Evolutionary conservation across 352 stramenopile genomes (phyloP).

Genomic region (Phytopythium vexans): DNA sequence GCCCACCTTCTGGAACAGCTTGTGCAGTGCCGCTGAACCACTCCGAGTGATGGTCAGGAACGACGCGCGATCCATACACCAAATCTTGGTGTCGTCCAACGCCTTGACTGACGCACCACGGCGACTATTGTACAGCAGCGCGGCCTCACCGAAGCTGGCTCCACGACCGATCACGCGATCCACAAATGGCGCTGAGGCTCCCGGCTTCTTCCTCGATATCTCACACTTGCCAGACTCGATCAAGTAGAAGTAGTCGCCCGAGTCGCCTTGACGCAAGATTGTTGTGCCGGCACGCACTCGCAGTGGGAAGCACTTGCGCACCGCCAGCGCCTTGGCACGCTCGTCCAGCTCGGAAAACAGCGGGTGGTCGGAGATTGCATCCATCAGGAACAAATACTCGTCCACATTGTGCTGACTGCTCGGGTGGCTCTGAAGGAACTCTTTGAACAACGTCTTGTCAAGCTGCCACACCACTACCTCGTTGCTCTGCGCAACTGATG

Average conservation of each 20-base stretch:
- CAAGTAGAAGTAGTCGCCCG: slow-evolving; percentile 86
- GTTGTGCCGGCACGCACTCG: slow-evolving; percentile 51
- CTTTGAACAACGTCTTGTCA: slow-evolving; percentile 61
- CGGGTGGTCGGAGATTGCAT: slow-evolving; percentile 64
- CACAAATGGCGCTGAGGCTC: slow-evolving; percentile 42
- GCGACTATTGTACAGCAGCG: slow-evolving; percentile 95
- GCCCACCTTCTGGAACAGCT: slow-evolving; percentile 70
- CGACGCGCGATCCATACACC: slow-evolving; percentile 89
- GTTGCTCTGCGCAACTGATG: not conserved
- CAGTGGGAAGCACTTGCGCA: slow-evolving; percentile 82
- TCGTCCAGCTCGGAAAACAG: slow-evolving; percentile 74
- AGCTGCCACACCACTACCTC: slow-evolving; percentile 73
- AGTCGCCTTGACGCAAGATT: slow-evolving; percentile 76
- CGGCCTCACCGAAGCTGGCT: slow-evolving; percentile 93
- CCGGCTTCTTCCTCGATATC: slow-evolving; percentile 68
- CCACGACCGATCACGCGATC: slow-evolving; percentile 69
- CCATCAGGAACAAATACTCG: slow-evolving; percentile 72
- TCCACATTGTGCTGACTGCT: slow-evolving; percentile 77
- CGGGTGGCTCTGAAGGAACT: slow-evolving; percentile 55
- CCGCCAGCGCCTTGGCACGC: slow-evolving; percentile 70
- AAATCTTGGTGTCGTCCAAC: slow-evolving; percentile 88
- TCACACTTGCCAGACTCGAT: slow-evolving; percentile 76
- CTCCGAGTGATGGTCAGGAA: slow-evolving; percentile 84
- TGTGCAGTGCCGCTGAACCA: slow-evolving; percentile 69
- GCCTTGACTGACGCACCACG: slow-evolving; percentile 89